Base-by-base conservation (phyloP, 164 flowering plant genomes). In the Cinnamomum chago region DNA sequence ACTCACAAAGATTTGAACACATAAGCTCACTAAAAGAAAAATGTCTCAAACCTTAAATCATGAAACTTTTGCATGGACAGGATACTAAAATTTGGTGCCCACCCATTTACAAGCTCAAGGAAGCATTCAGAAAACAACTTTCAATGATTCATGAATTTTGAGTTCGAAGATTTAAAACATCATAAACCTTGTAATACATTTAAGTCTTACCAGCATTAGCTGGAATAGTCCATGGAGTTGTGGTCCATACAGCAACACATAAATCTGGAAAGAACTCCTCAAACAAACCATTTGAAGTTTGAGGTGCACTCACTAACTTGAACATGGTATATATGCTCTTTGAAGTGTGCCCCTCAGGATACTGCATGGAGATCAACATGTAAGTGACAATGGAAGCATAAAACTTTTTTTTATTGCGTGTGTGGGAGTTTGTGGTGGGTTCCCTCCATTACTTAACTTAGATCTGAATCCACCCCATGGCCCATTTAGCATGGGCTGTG, bases 171-270 rank as follows among this genome's bases (percentile, higher is more conserved):
- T 18, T 27, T 3, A 66, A 17, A 66, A 15, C 69, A 66, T 25
- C 27, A 28, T 30, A 66, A 77, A 69, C 15, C 25, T 65, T 50
- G 18, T 25, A 24, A 51, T 25, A 71, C 20, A n/a, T 33, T 40
- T 55, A 66, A 47, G 1, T 65, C 80, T 78, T 82, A 95, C 99
- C 98, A 80, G 97, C 97, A 89, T 95, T 95, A 76, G 98, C 98
- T 52, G 98, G 99, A 81, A 96, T 80, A 58, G 99, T 96, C 99
- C 98, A 96, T 23, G 99, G 99, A 77, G 99, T 95, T 55, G 99
- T 95, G 58, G 99, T 95, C 99, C 99, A 95, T 74, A 93, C 81
- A 66, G 98, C 95, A 87, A 95, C 76, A 85, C 76, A 84, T 76
- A 95, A 79, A 82, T 93, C 81, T n/a, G 97, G 96, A 72, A 89